A percentile compares a stretch with the other conserved stretches of the same genome.
These are phyloP conservation scores for Candolleomyces efflorescens DNA, from an alignment of 768 basidiomycete species.

Conservation along the genomic window DNA sequence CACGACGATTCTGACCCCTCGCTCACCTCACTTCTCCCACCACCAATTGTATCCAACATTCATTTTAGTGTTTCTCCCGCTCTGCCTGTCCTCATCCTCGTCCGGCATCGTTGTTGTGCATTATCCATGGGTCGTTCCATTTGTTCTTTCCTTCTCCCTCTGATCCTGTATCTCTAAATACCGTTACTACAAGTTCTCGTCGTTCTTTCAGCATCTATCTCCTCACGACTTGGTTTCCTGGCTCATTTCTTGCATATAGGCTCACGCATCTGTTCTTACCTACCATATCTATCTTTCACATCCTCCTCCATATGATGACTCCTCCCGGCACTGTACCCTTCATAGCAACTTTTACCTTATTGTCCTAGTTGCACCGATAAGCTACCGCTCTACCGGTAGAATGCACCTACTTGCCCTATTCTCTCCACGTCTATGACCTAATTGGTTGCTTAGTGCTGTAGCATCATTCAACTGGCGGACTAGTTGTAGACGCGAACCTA, in stretches of 20 bases:
- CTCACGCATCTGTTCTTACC: too few relatives aligned
- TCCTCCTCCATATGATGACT: too few relatives aligned
- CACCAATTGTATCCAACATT: not conserved
- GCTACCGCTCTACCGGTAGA: too few relatives aligned
- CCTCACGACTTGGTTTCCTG: not conserved
- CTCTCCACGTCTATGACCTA: too few relatives aligned
- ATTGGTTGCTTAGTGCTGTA: too few relatives aligned
- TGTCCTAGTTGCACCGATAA: too few relatives aligned
- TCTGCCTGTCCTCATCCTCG: not conserved
- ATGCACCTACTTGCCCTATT: too few relatives aligned
- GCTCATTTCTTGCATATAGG: not conserved
- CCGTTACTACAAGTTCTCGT: not conserved
- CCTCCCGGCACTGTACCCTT: too few relatives aligned
- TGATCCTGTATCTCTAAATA: not conserved
- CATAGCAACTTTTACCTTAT: too few relatives aligned
- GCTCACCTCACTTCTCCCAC: not conserved
- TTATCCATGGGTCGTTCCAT: not conserved
- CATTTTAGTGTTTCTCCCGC: not conserved
- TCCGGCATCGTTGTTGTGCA: not conserved
- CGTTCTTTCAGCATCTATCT: not conserved
- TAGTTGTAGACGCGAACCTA: too few relatives aligned
- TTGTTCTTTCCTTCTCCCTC: not conserved
- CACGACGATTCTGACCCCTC: not conserved
- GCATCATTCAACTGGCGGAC: too few relatives aligned
- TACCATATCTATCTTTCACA: too few relatives aligned